Evolutionary conservation across 2,329 filamentous ascomycete genomes (phyloP).

Genomic region (Coniosporium tulheliwenetii): DNA sequence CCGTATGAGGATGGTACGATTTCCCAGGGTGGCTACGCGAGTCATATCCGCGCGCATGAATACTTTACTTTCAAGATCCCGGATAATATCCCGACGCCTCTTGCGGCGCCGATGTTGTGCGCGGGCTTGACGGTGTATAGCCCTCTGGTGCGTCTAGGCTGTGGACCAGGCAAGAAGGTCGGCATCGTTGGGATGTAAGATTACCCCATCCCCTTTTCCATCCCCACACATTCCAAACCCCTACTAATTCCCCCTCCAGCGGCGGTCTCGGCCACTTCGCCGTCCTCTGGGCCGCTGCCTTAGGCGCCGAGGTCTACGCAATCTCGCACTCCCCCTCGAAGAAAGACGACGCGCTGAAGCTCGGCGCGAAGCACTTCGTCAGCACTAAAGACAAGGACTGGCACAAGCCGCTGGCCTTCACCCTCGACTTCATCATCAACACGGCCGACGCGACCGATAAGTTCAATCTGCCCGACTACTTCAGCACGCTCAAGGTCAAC

Average conservation of each 20-base stretch:
- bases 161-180: conserved; percentile 64
- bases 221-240: not conserved
- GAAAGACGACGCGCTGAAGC: conserved; percentile 42
- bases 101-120: conserved; percentile 70
- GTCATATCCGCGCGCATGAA: conserved; percentile 58
- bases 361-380: conserved; percentile 47
- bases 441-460: conserved; percentile 53
- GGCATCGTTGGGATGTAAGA: conserved; percentile 51
- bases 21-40: conserved; percentile 50
- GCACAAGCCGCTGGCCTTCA: conserved; percentile 38
- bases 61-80: conserved; percentile 66
- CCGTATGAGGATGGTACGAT: conserved; percentile 42
- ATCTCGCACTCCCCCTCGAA: conserved; percentile 44
- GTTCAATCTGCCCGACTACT: conserved; percentile 56
- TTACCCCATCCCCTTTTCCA: not conserved
- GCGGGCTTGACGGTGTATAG: conserved; percentile 70
- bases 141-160: conserved; percentile 60
- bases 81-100: conserved; percentile 42
- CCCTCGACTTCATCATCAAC: conserved; percentile 65
- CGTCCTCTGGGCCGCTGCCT: conserved; percentile 31
- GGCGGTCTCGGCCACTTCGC: conserved; percentile 35
- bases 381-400: conserved; percentile 41
- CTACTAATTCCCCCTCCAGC: conserved; percentile 7
- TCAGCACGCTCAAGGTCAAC: conserved; percentile 67
- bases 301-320: conserved; percentile 46